Conservation (phyloP, 495 filamentous ascomycete genomes). For the Aspergillus haitiensis region DNA sequence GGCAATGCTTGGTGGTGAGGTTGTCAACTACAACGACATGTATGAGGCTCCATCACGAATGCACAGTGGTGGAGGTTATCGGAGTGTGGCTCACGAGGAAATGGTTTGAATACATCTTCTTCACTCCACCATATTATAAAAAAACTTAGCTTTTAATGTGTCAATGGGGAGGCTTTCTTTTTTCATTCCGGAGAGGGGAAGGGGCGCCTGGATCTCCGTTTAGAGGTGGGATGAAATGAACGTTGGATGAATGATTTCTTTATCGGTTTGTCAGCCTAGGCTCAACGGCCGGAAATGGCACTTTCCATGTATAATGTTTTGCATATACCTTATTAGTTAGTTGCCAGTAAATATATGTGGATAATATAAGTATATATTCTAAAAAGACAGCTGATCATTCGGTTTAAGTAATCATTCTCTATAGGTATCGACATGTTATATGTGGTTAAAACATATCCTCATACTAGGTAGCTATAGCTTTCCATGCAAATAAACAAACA, state of each 20-base stretch:
- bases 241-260: slow-evolving; percentile 11
- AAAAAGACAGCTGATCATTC: not conserved
- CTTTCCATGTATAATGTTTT: slow-evolving; percentile 21
- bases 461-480: too few relatives aligned
- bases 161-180: not conserved
- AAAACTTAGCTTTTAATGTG: not conserved
- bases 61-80: slow-evolving; percentile 47
- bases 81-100: slow-evolving; percentile 44
- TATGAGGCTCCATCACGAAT: slow-evolving; percentile 79
- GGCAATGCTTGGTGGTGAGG: slow-evolving; percentile 72
- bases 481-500: too few relatives aligned
- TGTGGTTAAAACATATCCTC: too few relatives aligned
- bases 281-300: slow-evolving; percentile 1
- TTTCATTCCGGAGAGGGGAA: not conserved
- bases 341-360: slow-evolving; percentile 3
- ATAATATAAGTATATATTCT: not conserved
- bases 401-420: too few relatives aligned
- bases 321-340: slow-evolving; percentile 16
- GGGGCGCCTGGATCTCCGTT: not conserved
- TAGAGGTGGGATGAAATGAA: slow-evolving; percentile 16
- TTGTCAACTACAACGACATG: slow-evolving; percentile 82
- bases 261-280: slow-evolving; percentile 14
- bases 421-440: too few relatives aligned
- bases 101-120: not conserved
- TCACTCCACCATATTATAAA: not conserved